Evolutionary conservation across 371 early-diverging fungal genomes (phyloP).

Genomic region (Dinochytrium kinnereticum): DNA sequence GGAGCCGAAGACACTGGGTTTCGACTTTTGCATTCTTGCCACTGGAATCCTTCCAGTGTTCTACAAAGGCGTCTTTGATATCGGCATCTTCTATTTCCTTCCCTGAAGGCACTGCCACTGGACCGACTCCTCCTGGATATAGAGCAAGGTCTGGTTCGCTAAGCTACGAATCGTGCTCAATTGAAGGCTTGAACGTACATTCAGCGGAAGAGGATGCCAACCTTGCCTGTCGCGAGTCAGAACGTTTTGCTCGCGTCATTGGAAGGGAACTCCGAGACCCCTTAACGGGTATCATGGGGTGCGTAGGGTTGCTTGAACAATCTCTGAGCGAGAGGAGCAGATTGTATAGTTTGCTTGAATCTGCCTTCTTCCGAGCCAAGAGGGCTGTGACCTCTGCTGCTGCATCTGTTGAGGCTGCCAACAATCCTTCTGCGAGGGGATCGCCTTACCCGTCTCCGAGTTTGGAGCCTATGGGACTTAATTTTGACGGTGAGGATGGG

Average conservation of each 20-base stretch:
- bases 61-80: no score
- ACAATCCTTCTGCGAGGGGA: neutral
- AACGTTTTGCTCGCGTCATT: neutral
- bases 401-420: neutral
- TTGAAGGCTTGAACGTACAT: no score
- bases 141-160: no score
- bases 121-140: no score
- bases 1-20: neutral
- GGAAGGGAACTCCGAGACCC: neutral
- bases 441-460: neutral
- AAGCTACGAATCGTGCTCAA: no score
- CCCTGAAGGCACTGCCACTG: no score
- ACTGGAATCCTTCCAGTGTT: no score
- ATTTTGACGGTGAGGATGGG: no score
- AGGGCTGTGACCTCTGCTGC: neutral
- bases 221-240: neutral
- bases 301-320: neutral
- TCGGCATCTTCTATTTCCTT: no score
- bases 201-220: neutral
- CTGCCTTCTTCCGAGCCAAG: neutral
- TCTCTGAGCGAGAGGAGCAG: neutral
- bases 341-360: neutral
- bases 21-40: conserved; percentile 2
- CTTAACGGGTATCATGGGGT: neutral
- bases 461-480: neutral